These are phyloP conservation scores for Phanerochaete carnosa DNA, from an alignment of 768 basidiomycete species.

Conservation along the genomic window DNA sequence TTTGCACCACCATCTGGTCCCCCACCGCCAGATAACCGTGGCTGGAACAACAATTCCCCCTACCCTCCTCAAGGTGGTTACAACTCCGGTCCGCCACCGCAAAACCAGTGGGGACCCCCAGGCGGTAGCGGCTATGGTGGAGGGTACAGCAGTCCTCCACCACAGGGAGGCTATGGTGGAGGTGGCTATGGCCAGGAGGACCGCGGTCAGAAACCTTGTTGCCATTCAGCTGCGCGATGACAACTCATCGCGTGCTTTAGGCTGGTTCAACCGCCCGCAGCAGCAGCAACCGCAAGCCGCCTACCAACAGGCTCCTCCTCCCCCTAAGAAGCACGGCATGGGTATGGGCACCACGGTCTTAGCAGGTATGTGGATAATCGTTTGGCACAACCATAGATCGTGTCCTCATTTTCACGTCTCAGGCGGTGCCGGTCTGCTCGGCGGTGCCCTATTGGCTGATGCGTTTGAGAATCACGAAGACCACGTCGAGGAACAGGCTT, in stretches of 20 bases:
- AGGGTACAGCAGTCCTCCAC: slow-evolving; percentile 13
- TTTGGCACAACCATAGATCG: background rate
- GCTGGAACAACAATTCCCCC: slow-evolving; percentile 27
- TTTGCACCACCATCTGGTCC: slow-evolving; percentile 38
- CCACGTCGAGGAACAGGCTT: slow-evolving; percentile 28
- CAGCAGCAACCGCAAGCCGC: slow-evolving; percentile 31
- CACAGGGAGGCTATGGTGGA: slow-evolving; percentile 17
- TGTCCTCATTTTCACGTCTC: background rate
- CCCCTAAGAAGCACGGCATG: slow-evolving; percentile 42
- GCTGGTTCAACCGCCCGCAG: slow-evolving; percentile 29
- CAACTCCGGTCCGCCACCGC: slow-evolving; percentile 24
- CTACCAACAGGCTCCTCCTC: slow-evolving; percentile 29
- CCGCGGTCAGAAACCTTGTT: slow-evolving; percentile 6
- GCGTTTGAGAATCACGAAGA: slow-evolving; percentile 45
- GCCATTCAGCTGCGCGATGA: background rate
- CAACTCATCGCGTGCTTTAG: slow-evolving; percentile 14
- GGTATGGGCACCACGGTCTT: slow-evolving; percentile 47
- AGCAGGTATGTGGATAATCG: slow-evolving; percentile 33
- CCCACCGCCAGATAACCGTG: slow-evolving; percentile 40
- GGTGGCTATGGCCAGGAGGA: slow-evolving; percentile 1
- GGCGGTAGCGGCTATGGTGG: slow-evolving; percentile 20
- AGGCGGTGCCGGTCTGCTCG: slow-evolving; percentile 68
- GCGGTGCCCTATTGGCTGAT: slow-evolving; percentile 52
- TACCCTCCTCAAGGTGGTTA: slow-evolving; percentile 25
- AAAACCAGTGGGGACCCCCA: slow-evolving; percentile 20